Evolutionary conservation across 768 basidiomycete genomes (phyloP).

Genomic region (Leucogyrophana mollusca): DNA sequence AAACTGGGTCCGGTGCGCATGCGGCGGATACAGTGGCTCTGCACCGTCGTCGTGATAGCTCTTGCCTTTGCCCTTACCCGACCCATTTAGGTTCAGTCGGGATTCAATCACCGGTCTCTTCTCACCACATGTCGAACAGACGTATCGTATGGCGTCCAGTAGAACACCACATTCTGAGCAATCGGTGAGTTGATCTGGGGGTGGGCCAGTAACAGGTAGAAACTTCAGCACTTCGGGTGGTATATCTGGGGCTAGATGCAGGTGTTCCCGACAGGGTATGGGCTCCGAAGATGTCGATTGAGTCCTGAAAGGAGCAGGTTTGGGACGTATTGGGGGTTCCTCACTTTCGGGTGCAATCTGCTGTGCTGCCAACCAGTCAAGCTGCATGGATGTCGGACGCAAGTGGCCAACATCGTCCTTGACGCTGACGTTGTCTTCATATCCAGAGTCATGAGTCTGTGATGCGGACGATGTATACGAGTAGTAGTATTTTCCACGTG

Average conservation of each 20-base stretch:
- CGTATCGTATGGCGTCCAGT: constrained; percentile 84
- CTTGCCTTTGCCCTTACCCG: constrained; percentile 51
- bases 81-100: constrained; percentile 9
- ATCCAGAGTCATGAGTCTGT: constrained; percentile 51
- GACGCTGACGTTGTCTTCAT: constrained; percentile 47
- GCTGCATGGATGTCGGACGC: constrained; percentile 66
- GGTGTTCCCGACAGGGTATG: constrained; percentile 9
- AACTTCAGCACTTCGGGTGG: constrained; percentile 54
- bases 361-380: constrained; percentile 63
- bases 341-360: constrained; percentile 32
- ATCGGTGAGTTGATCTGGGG: constrained; percentile 64
- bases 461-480: constrained; percentile 56
- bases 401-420: constrained; percentile 35
- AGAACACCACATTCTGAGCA: constrained; percentile 80
- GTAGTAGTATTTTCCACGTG: constrained; percentile 75
- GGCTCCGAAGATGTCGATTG: constrained; percentile 19
- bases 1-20: constrained; percentile 28
- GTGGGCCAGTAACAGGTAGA: constrained; percentile 46
- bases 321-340: constrained; percentile 6
- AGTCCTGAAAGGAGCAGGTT: constrained; percentile 14
- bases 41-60: constrained; percentile 15
- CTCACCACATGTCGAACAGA: constrained; percentile 86
- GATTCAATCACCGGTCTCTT: constrained; percentile 46
- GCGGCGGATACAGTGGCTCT: constrained; percentile 32
- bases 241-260: constrained; percentile 35